These are phyloP conservation scores for Cladosporium sp. DNA, from an alignment of 2,329 filamentous ascomycete species.

Conservation along the genomic window DNA sequence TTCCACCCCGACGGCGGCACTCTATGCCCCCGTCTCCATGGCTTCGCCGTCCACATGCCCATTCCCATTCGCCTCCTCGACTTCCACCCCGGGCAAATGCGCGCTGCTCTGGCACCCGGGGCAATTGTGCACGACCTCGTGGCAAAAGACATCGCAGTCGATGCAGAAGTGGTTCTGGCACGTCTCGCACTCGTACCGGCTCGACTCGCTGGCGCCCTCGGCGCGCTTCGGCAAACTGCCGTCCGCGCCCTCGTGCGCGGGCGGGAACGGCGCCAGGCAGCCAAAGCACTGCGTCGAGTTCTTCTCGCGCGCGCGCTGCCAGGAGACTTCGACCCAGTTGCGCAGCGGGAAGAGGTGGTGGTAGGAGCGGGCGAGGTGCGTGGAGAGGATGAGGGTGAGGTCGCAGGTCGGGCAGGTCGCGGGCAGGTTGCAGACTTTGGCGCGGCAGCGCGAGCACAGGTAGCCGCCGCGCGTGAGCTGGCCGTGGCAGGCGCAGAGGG, in stretches of 20 bases:
- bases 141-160: conserved; percentile 92
- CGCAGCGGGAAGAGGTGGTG: conserved; percentile 85
- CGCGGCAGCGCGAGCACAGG: conserved; percentile 77
- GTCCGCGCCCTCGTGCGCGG: conserved; percentile 16
- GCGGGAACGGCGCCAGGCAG: conserved; percentile 68
- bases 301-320: conserved; percentile 57
- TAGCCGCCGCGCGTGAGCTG: conserved; percentile 79
- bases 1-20: too few species aligned
- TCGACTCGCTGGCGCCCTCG: conserved; percentile 68
- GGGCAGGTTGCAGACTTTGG: conserved; percentile 84
- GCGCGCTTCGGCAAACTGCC: conserved; percentile 17
- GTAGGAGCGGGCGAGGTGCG: conserved; percentile 86
- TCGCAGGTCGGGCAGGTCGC: conserved; percentile 87
- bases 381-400: conserved; percentile 87
- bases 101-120: conserved; percentile 66
- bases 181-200: conserved; percentile 81
- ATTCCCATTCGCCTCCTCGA: conserved; percentile 1
- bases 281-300: conserved; percentile 61
- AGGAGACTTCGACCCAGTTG: conserved; percentile 87
- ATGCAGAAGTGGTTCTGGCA: conserved; percentile 93
- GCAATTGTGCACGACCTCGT: conserved; percentile 93
- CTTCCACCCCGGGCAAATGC: conserved; percentile 22
- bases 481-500: conserved; percentile 87
- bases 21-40: conserved; percentile 2
- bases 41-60: neutral